Base-by-base conservation (phyloP, 805 yeast genomes). In the Saccharomycopsis sp. region DNA sequence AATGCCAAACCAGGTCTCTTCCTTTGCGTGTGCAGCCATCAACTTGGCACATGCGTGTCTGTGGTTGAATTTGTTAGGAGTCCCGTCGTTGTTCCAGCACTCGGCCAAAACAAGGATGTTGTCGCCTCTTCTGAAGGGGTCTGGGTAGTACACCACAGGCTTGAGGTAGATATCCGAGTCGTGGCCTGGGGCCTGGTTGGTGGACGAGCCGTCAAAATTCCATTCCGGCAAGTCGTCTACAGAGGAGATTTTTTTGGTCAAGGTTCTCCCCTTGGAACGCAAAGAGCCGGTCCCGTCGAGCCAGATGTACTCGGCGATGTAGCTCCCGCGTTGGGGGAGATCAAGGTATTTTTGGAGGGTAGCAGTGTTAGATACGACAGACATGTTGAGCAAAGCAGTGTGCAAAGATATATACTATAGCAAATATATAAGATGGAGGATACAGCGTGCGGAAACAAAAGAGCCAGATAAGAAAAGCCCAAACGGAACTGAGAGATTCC, bases 201-300 rank as follows among this genome's bases (percentile, higher is more conserved):
- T 94, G 37, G 98, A 91, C 50, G 98, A 91, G 75, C 99, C 99
- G 74, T 94, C 99, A 69, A 94, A 94, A 81, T 94, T 94, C 99
- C 99, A 94, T 76, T 92, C 97, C 65, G 98, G 97, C 67, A 94
- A 80, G 70, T 94, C 96, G 62, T 87, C 92, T 56, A 90, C 77
- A 41, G 87, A 78, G 51, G 81, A 70, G 57, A 94, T 87, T 69
- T 75, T 79, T 75, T 83, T 82, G 68, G 68, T 69, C 64, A 94
- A 78, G 58, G 99, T 94, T 75, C 85, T 88, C 76, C 97, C 91
- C 79, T 94, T 94, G 62, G 97, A 89, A 79, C 99, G 89, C 68
- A 91, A 73, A 69, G 84, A 82, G 71, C 96, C 96, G 64, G 87
- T 80, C 66, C 96, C 89, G 72, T 94, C 99, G 66, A 94, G 87